These are phyloP conservation scores for Nepenthes alata DNA, from an alignment of 179 eudicot genomes.

Conservation along the genomic window DNA sequence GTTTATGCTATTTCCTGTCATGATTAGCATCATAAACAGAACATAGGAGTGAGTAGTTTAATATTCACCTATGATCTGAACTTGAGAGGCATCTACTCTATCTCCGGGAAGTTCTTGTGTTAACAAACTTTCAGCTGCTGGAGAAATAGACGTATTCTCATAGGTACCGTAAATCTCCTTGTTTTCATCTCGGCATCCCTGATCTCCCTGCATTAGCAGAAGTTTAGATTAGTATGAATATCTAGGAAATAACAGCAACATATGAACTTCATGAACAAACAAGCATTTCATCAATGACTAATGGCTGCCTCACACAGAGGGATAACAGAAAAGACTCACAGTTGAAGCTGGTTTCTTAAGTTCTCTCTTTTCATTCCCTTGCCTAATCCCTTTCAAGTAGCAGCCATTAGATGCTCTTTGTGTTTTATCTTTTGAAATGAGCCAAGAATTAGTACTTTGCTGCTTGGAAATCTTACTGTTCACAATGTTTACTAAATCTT, in stretches of 20 bases:
- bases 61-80: conserved; percentile 29
- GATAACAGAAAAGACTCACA: conserved; percentile 25
- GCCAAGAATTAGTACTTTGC: conserved; percentile 9
- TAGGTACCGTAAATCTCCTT: conserved; percentile 1
- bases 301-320: not conserved
- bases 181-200: conserved; percentile 11
- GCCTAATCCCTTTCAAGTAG: conserved; percentile 18
- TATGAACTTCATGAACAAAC: conserved; percentile 3
- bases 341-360: conserved; percentile 9
- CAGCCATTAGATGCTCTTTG: conserved; percentile 8
- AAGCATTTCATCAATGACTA: conserved; percentile 40
- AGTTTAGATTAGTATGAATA: not conserved
- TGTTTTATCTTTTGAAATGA: conserved; percentile 11
- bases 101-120: conserved; percentile 12
- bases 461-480: conserved; percentile 10
- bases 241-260: conserved; percentile 1
- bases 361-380: conserved; percentile 10
- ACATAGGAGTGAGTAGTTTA: too few species aligned
- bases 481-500: conserved; percentile 10
- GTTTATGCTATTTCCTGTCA: too few species aligned
- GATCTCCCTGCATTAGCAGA: conserved; percentile 22
- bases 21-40: too few species aligned
- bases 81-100: conserved; percentile 12
- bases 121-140: conserved; percentile 9
- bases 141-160: conserved; percentile 10